Evolutionary conservation across 2,329 filamentous ascomycete species (phyloP), one percentile per base, ranked within the genome.

Genomic region (Cladosporium cucumerinum): DNA sequence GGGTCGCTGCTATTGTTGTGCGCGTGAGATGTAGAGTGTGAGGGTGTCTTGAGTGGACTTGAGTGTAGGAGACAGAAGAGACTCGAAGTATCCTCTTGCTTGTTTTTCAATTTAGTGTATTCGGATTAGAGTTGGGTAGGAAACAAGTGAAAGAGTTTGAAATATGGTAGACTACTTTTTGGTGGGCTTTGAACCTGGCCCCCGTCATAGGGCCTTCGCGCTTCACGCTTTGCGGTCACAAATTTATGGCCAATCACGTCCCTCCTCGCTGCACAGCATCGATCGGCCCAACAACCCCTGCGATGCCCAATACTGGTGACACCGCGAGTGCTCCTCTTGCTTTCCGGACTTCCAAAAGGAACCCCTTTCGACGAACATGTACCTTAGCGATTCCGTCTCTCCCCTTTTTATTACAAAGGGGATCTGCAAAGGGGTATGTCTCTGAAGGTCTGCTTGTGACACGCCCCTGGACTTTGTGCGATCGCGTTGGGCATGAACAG

Each of bases 1-100:
- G 55, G 55, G 55, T 58, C 28, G 32, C 6, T 58, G 21, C 34
- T 58, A 58, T 58, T 58, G 55, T 58, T 43, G 30, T 62, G 12
- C 60, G 60, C 30, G 48, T 28, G 49, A 28, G 34, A 25, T 25
- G 34, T n/a, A 26, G 21, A 36, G 30, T 16, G n/a, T 8, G n/a
- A 5, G 30, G 32, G 25, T n/a, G 43, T 59, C 57, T 61, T 61
- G 39, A 49, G 28, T 43, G 28, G 46, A 25, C 26, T 49, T 36
- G 32, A 28, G 30, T 39, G 55, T 43, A 21, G 12, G 23, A n/a
- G 25, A 8, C 30, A 26, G 18, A 34, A 23, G 21, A 39, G 54
- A 32, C 28, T 57, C 30, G 54, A 25, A 39, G 6, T 28, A 54
- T 54, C 26, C 51, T 54, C 23, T 54, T 28, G 28, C 30, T 54